A percentile compares a stretch with the other conserved stretches of the same genome.
phyloP scores from a whole-genome alignment of 1,284 basidiomycete genomes.

The Trichosporon ovoides region DNA sequence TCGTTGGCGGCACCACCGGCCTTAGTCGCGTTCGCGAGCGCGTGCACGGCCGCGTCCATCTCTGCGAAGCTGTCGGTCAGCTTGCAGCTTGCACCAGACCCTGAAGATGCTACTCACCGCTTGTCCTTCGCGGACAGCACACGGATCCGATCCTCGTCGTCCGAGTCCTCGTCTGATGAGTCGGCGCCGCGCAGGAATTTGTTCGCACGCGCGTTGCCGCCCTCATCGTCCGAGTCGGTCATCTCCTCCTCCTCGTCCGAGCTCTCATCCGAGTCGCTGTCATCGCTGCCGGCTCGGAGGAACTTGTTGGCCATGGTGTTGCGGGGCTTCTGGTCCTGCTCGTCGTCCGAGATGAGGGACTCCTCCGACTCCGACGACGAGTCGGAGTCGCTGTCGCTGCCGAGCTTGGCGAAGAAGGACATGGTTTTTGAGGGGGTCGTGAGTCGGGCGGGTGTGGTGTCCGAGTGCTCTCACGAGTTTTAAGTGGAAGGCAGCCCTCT shows the following conservation, averaged over 20 bases:
- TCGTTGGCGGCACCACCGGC: constrained; percentile 58
- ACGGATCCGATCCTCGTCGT: constrained; percentile 45
- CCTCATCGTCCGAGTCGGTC: constrained; percentile 36
- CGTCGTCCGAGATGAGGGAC: constrained; percentile 43
- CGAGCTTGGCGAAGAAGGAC: constrained; percentile 41
- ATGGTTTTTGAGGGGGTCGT: constrained; percentile 8
- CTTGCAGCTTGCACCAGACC: not conserved
- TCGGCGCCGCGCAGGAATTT: constrained; percentile 45
- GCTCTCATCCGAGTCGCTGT: constrained; percentile 28
- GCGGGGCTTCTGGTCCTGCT: constrained; percentile 27
- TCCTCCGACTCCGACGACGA: constrained; percentile 43
- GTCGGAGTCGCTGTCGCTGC: constrained; percentile 36
- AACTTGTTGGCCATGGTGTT: constrained; percentile 34
- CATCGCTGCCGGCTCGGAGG: constrained; percentile 29
- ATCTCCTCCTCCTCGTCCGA: constrained; percentile 36
- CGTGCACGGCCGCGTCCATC: constrained; percentile 64
- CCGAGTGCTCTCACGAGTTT: constrained; percentile 6
- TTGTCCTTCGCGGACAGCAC: constrained; percentile 50
- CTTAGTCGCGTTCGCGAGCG: constrained; percentile 90
- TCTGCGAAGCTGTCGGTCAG: constrained; percentile 43
- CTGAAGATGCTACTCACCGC: constrained; percentile 28
- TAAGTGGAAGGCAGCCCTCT: not conserved
- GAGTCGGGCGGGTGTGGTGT: not conserved
- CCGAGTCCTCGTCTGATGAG: constrained; percentile 43
- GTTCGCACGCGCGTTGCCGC: constrained; percentile 26